Evolutionary conservation across 2,329 filamentous ascomycete species (phyloP).

Genomic region (Fusarium globosum): DNA sequence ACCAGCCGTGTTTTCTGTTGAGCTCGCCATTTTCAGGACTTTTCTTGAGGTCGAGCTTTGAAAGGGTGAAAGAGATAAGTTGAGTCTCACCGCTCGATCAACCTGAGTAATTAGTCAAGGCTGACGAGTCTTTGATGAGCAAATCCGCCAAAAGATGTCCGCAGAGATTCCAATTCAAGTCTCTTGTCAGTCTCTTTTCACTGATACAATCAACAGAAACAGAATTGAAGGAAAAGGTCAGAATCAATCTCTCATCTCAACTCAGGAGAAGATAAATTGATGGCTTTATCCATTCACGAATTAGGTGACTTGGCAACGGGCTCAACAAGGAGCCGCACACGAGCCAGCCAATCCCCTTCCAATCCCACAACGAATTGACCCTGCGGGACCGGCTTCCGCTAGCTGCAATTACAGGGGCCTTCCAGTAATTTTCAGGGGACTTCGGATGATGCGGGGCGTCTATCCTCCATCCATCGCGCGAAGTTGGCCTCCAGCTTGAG

Average conservation of each 20-base stretch:
- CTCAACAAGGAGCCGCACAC: conserved; percentile 27
- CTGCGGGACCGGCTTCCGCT: conserved; percentile 17
- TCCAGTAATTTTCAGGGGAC: conserved; percentile 21
- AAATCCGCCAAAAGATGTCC: neutral
- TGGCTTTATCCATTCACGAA: conserved; percentile 3
- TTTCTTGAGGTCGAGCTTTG: neutral
- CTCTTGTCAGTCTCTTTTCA: neutral
- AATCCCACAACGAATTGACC: neutral
- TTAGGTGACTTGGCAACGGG: conserved; percentile 28
- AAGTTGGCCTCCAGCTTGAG: neutral
- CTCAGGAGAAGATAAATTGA: conserved; percentile 32
- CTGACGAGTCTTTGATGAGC: neutral
- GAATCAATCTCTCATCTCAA: neutral
- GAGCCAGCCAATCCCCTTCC: conserved; percentile 10
- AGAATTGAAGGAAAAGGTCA: neutral
- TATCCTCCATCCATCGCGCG: neutral
- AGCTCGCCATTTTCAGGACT: conserved; percentile 35
- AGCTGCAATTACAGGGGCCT: conserved; percentile 27
- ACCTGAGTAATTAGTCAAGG: conserved; percentile 20
- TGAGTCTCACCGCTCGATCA: conserved; percentile 37
- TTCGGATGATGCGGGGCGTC: neutral
- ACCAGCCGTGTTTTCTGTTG: conserved; percentile 30
- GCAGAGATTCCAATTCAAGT: neutral
- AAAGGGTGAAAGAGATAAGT: conserved; percentile 7
- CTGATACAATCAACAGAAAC: neutral